Evolutionary conservation across 345 rosid species (phyloP).

Genomic region (Mangifera indica): DNA sequence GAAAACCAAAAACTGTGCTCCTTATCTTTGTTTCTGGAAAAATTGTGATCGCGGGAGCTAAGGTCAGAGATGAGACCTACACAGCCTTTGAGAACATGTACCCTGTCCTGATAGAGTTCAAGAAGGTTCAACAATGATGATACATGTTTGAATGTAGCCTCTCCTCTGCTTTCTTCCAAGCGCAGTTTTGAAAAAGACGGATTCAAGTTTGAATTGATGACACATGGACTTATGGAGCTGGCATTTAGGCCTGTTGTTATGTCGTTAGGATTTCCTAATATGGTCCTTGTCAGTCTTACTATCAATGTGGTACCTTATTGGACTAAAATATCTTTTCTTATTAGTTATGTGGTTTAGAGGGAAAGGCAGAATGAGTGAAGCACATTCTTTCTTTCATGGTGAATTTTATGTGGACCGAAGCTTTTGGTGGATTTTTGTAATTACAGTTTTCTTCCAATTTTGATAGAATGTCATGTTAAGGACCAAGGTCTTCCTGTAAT

Average conservation of each 20-base stretch:
- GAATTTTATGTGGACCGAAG: neutral
- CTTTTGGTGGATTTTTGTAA: conserved; percentile 3
- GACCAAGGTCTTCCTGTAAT: too few relatives aligned
- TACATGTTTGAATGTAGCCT: conserved; percentile 3
- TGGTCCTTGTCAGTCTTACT: neutral
- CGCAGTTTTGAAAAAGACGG: neutral
- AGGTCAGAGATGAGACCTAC: conserved; percentile 91
- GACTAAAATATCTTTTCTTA: neutral
- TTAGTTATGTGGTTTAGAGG: conserved; percentile 6
- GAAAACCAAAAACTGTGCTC: conserved; percentile 88
- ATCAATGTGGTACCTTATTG: neutral
- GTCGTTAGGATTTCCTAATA: neutral
- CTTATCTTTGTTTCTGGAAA: conserved; percentile 92
- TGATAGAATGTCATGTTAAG: neutral
- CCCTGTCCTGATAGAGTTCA: conserved; percentile 88
- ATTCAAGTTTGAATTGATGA: conserved; percentile 16
- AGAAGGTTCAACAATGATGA: conserved; percentile 64
- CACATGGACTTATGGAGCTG: conserved; percentile 1
- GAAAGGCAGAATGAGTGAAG: conserved; percentile 7
- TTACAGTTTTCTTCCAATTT: conserved; percentile 5
- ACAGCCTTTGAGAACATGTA: conserved; percentile 92
- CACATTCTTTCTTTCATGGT: neutral
- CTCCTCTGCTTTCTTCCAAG: conserved; percentile 3
- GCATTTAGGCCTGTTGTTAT: neutral
- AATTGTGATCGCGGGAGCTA: conserved; percentile 91